Percentiles rank a stretch among this genome's conserved stretches.
phyloP scores from a whole-genome alignment of 495 filamentous ascomycete genomes.

The Bathelium albidoporum region DNA sequence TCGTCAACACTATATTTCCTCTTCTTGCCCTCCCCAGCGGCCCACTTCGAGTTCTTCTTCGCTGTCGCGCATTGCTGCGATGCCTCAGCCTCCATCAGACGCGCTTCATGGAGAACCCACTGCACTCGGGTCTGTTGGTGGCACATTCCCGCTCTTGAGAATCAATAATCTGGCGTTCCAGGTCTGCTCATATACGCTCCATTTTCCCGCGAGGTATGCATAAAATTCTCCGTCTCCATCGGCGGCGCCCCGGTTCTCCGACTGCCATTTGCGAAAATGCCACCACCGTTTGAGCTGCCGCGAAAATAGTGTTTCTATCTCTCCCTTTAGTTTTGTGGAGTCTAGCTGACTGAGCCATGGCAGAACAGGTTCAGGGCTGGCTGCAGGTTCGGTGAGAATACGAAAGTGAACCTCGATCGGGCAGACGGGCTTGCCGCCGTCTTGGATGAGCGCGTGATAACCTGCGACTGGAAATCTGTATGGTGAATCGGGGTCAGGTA shows the following conservation, averaged over 20 bases:
- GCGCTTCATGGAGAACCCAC: not conserved
- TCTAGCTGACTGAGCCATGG: not conserved
- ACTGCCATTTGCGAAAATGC: conserved; percentile 18
- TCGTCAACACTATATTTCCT: not conserved
- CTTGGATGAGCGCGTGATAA: not conserved
- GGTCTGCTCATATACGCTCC: not conserved
- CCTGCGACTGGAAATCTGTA: not conserved
- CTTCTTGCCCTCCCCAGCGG: not conserved
- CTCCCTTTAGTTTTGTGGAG: not conserved
- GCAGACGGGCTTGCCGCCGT: not conserved
- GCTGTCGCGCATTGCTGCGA: not conserved
- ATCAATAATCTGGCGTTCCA: not conserved
- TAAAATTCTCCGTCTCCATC: conserved; percentile 10
- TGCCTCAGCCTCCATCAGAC: not conserved
- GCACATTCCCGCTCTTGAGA: not conserved
- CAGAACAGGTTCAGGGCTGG: not conserved
- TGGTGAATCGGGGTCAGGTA: not conserved
- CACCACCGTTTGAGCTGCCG: conserved; percentile 12
- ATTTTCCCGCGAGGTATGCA: conserved; percentile 11
- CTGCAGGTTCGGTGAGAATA: not conserved
- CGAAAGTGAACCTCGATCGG: not conserved
- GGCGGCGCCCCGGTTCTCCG: conserved; percentile 9
- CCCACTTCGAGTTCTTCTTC: not conserved
- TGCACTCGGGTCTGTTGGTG: not conserved
- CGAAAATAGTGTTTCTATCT: conserved; percentile 6